Base-by-base conservation (phyloP, 2,329 filamentous ascomycete species). In the Ophiostoma australiae region DNA sequence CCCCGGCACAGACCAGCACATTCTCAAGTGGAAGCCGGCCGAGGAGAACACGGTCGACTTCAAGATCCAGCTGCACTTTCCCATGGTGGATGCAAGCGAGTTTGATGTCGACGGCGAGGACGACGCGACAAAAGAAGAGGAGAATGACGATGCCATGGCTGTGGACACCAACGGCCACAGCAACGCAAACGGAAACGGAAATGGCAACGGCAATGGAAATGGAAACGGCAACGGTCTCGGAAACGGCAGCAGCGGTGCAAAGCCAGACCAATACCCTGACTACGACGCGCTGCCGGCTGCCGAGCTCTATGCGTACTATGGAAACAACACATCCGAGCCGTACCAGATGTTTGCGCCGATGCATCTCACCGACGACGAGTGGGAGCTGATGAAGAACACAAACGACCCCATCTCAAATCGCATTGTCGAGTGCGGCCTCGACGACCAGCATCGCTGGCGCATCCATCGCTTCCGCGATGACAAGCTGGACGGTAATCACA, bases 21-120 rank as follows among this genome's bases (percentile, higher is more conserved):
- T 97, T 74, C 84, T 99, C 55, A 99, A 99, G 80, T 99, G 95
- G 95, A 99, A 99, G 81, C 93, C 94, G 0, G 92, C 93, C 4
- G 85, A 92, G 74, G 95, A 99, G 79, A 99, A 99, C 82, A 97
- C 93, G 0, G 89, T 99, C 75, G 95, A 99, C 79, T 97, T 97
- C 79, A 87, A 91, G 61, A 85, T 98, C 76, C 87, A 87, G 69
- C 85, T 99, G 63, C 84, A 86, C 15, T 98, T 97, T 67, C 70
- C n/a, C n/a, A 63, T 37, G 4, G 69, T 90, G n/a, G 86, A 91
- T 72, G 90, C 90, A 0, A 87, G 90, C 76, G 85, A 91, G 72
- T 90, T 90, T 0, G 87, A 90, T 76, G 85, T 87, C 17, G 81
- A 39, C 33, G 70, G 20, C 67, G 67, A 65, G 6, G 63, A 44